Evolutionary conservation across 106 monocot species (phyloP).

Genomic region (Platanthera zijinensis): DNA sequence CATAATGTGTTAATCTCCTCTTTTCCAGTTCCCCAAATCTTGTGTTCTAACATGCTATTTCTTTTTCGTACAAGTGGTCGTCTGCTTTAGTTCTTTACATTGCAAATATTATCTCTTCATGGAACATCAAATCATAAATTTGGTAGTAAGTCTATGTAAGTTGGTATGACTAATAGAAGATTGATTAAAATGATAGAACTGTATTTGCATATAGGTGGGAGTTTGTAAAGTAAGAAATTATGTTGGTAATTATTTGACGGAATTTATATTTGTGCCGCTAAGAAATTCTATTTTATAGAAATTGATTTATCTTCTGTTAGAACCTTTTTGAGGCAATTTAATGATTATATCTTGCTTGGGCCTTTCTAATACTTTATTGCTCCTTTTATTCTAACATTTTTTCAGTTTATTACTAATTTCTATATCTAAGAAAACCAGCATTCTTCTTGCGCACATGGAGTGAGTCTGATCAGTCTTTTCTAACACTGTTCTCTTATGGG

Average conservation of each 20-base stretch:
- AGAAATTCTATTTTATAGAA: background rate
- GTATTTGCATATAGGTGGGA: background rate
- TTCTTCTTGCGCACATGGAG: background rate
- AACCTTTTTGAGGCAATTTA: background rate
- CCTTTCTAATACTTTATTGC: background rate
- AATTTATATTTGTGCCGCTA: background rate
- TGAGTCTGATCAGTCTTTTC: background rate
- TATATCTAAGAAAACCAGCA: background rate
- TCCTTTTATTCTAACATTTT: background rate
- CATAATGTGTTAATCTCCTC: too few species aligned
- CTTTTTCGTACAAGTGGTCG: background rate
- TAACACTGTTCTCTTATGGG: background rate
- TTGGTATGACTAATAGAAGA: background rate
- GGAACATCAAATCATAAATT: background rate
- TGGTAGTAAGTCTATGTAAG: background rate
- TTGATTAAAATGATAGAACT: background rate
- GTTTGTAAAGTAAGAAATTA: background rate
- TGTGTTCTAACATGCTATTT: background rate
- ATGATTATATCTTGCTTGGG: background rate
- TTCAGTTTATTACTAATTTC: background rate
- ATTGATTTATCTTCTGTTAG: background rate
- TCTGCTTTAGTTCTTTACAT: background rate
- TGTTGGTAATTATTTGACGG: background rate
- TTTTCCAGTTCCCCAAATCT: too few species aligned
- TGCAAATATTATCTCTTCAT: background rate